Percentiles rank a stretch among this genome's conserved stretches.
Conservation (phyloP, 345 rosid species). For the Erodium maritimum region DNA sequence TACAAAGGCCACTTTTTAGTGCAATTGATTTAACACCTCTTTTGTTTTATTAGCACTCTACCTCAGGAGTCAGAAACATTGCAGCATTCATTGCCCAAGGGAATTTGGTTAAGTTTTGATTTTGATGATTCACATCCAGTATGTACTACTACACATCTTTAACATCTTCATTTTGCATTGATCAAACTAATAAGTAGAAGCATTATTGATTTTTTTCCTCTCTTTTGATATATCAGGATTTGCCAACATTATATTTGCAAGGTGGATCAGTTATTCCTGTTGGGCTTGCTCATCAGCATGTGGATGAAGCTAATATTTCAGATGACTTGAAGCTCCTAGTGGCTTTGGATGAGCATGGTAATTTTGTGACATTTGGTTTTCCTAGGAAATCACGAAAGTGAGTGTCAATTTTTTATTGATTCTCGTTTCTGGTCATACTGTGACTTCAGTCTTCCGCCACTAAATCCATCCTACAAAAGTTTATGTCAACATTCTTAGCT, state of each 20-base stretch:
- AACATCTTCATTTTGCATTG: too few relatives aligned
- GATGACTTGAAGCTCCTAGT: conserved; percentile 73
- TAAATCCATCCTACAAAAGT: too few relatives aligned
- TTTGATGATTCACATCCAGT: conserved; percentile 84
- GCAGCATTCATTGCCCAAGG: conserved; percentile 44
- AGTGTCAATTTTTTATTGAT: too few relatives aligned
- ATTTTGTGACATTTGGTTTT: conserved; percentile 10
- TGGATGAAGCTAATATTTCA: conserved; percentile 44
- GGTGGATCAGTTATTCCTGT: conserved; percentile 76
- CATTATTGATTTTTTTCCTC: too few relatives aligned
- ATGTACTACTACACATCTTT: conserved; percentile 7
- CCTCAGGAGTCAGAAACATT: conserved; percentile 36
- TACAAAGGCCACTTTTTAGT: neutral
- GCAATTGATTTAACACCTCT: conserved; percentile 6
- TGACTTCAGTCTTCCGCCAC: too few relatives aligned
- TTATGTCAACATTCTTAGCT: too few relatives aligned
- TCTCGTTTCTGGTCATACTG: too few relatives aligned
- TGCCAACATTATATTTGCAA: conserved; percentile 70
- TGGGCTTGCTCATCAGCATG: conserved; percentile 58
- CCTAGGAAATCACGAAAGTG: neutral
- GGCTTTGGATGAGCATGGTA: conserved; percentile 81
- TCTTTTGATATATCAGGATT: conserved; percentile 36
- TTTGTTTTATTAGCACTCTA: conserved; percentile 30
- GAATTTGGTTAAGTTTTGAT: conserved; percentile 74
- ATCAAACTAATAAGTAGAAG: too few relatives aligned